phyloP scores from a whole-genome alignment of 2,329 filamentous ascomycete species.

The Aspergillus proliferans region DNA sequence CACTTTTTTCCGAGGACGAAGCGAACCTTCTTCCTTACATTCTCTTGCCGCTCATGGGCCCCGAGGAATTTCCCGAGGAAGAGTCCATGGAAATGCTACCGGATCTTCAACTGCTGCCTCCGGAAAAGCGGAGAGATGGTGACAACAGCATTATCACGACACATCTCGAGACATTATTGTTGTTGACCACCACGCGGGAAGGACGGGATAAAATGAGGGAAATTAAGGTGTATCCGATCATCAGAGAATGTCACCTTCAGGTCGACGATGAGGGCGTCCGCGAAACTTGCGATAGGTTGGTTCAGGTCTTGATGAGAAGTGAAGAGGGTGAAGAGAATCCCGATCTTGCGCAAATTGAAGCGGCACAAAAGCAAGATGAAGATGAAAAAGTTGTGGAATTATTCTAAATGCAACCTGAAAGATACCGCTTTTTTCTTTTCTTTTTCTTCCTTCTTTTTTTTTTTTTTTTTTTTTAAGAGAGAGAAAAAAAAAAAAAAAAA shows the following conservation, averaged over 20 bases:
- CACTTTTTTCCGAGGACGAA: constrained; percentile 63
- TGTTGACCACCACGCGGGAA: constrained; percentile 71
- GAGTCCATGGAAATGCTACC: constrained; percentile 81
- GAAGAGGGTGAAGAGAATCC: constrained; percentile 55
- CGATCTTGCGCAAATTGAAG: constrained; percentile 27
- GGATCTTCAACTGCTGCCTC: constrained; percentile 80
- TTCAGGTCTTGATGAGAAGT: constrained; percentile 80
- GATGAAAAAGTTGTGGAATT: constrained; percentile 42
- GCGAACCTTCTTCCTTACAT: constrained; percentile 84
- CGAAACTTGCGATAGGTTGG: constrained; percentile 80
- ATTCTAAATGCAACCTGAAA: constrained; percentile 24
- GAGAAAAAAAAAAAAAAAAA: too few relatives aligned
- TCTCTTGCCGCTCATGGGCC: constrained; percentile 78
- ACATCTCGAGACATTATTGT: constrained; percentile 79
- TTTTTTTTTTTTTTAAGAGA: too few relatives aligned
- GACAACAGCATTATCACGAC: constrained; percentile 73
- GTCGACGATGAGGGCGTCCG: constrained; percentile 72
- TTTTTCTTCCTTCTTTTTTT: too few relatives aligned
- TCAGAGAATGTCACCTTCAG: constrained; percentile 76
- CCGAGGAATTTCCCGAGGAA: constrained; percentile 80
- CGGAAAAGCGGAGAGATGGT: constrained; percentile 78
- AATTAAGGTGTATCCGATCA: constrained; percentile 79
- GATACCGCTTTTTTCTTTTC: too few relatives aligned
- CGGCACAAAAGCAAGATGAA: constrained; percentile 37
- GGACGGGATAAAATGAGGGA: constrained; percentile 68